Percentiles rank a stretch among this genome's conserved stretches.
These are phyloP conservation scores for Tillandsia leiboldiana DNA, from an alignment of 176 grass and related monocot species.

Conservation along the genomic window DNA sequence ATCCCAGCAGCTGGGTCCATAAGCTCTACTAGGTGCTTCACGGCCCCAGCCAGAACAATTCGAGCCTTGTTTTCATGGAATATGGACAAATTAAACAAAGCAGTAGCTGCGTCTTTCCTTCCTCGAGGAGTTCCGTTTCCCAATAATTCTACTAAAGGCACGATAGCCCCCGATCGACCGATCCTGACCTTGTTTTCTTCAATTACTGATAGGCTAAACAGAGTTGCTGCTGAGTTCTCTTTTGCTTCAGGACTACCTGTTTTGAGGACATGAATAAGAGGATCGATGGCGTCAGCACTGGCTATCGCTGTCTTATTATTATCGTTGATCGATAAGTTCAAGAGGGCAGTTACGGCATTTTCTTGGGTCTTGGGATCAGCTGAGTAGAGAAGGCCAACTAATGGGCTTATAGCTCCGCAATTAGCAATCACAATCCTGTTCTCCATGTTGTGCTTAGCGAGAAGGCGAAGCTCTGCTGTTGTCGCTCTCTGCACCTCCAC, in stretches of 20 bases:
- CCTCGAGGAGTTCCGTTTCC: slow-evolving; percentile 53
- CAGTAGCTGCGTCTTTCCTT: slow-evolving; percentile 78
- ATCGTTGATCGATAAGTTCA: slow-evolving; percentile 79
- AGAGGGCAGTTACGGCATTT: slow-evolving; percentile 56
- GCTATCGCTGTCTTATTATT: slow-evolving; percentile 73
- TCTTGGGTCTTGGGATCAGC: slow-evolving; percentile 50
- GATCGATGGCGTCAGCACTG: slow-evolving; percentile 44
- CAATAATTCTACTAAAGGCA: slow-evolving; percentile 63
- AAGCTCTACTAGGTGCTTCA: slow-evolving; percentile 61
- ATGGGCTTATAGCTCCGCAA: slow-evolving; percentile 46
- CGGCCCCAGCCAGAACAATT: slow-evolving; percentile 67
- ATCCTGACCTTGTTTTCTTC: slow-evolving; percentile 68
- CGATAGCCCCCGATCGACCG: slow-evolving; percentile 62
- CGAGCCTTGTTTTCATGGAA: slow-evolving; percentile 64
- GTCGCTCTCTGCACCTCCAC: slow-evolving; percentile 34
- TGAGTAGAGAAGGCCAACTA: slow-evolving; percentile 64
- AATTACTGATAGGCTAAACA: slow-evolving; percentile 75
- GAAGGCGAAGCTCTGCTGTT: slow-evolving; percentile 47
- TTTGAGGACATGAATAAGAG: slow-evolving; percentile 67
- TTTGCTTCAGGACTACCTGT: slow-evolving; percentile 71
- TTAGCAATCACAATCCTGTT: slow-evolving; percentile 54
- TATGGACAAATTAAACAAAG: slow-evolving; percentile 78
- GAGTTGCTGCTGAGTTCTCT: slow-evolving; percentile 66
- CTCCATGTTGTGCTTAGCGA: slow-evolving; percentile 62
- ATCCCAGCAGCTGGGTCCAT: slow-evolving; percentile 88